These are phyloP conservation scores for Ophiostoma perfectum DNA, from an alignment of 2,329 filamentous ascomycete genomes.

Conservation along the genomic window DNA sequence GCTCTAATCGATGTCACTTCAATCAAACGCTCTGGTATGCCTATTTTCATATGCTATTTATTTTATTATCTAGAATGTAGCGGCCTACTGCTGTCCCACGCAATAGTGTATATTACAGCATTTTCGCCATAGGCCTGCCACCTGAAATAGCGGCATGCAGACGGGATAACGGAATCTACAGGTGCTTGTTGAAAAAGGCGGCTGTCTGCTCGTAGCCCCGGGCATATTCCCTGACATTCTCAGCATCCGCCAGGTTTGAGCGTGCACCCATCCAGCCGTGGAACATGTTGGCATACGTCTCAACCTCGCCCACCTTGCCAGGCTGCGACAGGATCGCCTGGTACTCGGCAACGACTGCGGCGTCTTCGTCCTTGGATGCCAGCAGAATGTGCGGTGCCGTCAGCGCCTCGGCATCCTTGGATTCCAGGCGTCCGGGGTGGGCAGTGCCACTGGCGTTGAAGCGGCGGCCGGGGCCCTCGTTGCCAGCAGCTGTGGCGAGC, in stretches of 20 bases:
- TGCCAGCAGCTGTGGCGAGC: constrained; percentile 36
- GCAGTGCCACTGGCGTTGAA: constrained; percentile 36
- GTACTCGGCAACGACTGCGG: constrained; percentile 41
- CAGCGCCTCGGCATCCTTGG: constrained; percentile 40
- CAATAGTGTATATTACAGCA: too few relatives aligned
- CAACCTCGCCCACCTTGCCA: constrained; percentile 40
- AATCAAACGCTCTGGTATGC: too few relatives aligned
- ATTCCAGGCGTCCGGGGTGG: constrained; percentile 34
- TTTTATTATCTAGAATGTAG: too few relatives aligned
- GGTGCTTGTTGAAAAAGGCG: constrained; percentile 40
- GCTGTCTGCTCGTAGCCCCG: constrained; percentile 44
- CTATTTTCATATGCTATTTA: too few relatives aligned
- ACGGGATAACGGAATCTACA: constrained; percentile 28
- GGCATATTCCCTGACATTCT: constrained; percentile 44
- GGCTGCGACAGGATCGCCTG: constrained; percentile 39
- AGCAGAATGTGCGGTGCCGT: constrained; percentile 46
- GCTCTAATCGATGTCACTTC: too few relatives aligned
- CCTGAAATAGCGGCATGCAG: background rate
- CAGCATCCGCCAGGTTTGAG: constrained; percentile 42
- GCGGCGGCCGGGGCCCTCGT: constrained; percentile 33
- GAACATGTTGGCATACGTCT: constrained; percentile 46
- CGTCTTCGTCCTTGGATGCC: constrained; percentile 46
- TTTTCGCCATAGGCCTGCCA: background rate
- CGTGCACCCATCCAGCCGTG: constrained; percentile 58
- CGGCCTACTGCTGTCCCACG: too few relatives aligned